Percentiles rank a stretch among this genome's conserved stretches.
phyloP scores from a whole-genome alignment of 805 yeast genomes.

The Yarrowia divulgata region DNA sequence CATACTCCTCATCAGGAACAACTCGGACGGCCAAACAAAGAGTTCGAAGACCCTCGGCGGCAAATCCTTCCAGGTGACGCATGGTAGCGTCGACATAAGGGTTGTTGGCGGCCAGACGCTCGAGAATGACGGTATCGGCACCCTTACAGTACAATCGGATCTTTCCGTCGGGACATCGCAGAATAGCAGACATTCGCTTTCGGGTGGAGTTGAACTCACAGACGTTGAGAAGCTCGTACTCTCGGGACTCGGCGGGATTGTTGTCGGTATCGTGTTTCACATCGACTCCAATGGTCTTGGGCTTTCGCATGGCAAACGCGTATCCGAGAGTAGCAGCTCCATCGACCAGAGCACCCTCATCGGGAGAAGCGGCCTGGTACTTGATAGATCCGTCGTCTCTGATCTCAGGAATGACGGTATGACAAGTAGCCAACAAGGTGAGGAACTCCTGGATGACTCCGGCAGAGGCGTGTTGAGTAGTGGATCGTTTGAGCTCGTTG shows the following conservation, averaged over 20 bases:
- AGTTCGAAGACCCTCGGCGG: conserved; percentile 94
- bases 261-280: conserved; percentile 47
- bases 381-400: conserved; percentile 61
- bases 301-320: conserved; percentile 82
- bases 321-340: conserved; percentile 94
- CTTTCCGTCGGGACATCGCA: conserved; percentile 91
- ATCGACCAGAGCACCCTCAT: conserved; percentile 97
- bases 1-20: conserved; percentile 78
- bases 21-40: conserved; percentile 89
- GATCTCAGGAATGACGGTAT: conserved; percentile 94
- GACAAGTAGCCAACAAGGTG: conserved; percentile 87
- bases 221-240: conserved; percentile 82
- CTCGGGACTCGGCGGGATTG: conserved; percentile 56
- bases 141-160: conserved; percentile 93
- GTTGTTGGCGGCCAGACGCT: conserved; percentile 72
- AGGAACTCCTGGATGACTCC: conserved; percentile 74
- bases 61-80: conserved; percentile 92
- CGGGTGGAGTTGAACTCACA: conserved; percentile 98
- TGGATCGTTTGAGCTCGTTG: conserved; percentile 60
- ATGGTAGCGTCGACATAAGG: conserved; percentile 85
- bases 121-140: conserved; percentile 95
- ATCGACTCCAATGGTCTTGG: conserved; percentile 76
- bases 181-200: conserved; percentile 95
- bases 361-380: conserved; percentile 99
- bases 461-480: conserved; percentile 52